These are phyloP conservation scores for Akanthomyces dipterigenus DNA, from an alignment of 2,329 filamentous ascomycete genomes.

Conservation along the genomic window DNA sequence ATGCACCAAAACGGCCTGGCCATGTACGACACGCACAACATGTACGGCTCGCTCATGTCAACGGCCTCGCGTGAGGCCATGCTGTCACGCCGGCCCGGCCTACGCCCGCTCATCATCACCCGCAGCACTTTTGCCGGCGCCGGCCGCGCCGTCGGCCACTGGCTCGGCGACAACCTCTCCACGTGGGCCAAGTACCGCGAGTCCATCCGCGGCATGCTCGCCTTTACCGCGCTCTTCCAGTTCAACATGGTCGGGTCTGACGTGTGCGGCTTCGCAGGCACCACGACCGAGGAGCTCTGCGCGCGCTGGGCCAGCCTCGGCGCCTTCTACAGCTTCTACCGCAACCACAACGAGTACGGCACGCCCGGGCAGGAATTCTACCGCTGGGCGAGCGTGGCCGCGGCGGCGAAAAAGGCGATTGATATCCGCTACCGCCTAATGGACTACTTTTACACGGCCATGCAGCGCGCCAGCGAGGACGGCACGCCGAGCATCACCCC, in stretches of 20 bases:
- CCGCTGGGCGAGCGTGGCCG: constrained; percentile 53
- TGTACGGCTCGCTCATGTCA: constrained; percentile 76
- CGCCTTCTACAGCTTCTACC: constrained; percentile 62
- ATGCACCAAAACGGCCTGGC: constrained; percentile 59
- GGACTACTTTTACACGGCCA: constrained; percentile 69
- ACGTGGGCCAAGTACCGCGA: constrained; percentile 52
- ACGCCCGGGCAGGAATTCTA: constrained; percentile 56
- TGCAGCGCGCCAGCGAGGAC: constrained; percentile 52
- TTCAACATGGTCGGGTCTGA: constrained; percentile 65
- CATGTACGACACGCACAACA: constrained; percentile 71
- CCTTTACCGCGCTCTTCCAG: constrained; percentile 59
- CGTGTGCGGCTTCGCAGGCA: constrained; percentile 67
- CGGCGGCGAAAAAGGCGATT: constrained; percentile 60
- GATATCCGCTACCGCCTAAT: constrained; percentile 62
- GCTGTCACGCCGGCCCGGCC: constrained; percentile 53
- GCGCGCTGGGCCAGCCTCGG: constrained; percentile 60
- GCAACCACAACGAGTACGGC: constrained; percentile 52
- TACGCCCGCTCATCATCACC: constrained; percentile 66
- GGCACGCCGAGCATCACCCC: constrained; percentile 68
- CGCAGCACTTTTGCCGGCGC: constrained; percentile 70
- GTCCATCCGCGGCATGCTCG: constrained; percentile 51
- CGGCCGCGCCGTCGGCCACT: constrained; percentile 56
- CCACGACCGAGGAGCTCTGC: constrained; percentile 55
- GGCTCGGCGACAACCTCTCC: constrained; percentile 42
- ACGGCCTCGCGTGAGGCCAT: constrained; percentile 56